These are phyloP conservation scores for Forsythia suspensa DNA, from an alignment of 257 asterid species.

Conservation along the genomic window DNA sequence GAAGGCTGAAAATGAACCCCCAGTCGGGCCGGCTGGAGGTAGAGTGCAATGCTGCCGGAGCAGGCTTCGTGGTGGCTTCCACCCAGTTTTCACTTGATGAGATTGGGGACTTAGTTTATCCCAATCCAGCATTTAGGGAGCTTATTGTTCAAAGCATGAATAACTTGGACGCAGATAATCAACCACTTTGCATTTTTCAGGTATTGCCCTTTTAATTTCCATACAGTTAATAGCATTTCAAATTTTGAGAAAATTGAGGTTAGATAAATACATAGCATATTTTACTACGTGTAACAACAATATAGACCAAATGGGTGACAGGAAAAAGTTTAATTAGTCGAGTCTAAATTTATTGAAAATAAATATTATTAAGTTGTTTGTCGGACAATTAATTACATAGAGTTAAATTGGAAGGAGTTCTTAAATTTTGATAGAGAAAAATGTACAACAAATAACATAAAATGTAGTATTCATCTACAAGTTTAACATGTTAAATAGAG, in stretches of 20 bases:
- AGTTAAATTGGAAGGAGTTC: background rate
- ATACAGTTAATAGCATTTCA: background rate
- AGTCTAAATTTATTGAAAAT: too few relatives aligned
- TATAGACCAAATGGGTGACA: too few relatives aligned
- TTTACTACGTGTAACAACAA: too few relatives aligned
- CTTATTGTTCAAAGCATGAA: slow-evolving; percentile 50
- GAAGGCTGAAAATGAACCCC: slow-evolving; percentile 47
- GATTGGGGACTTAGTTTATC: slow-evolving; percentile 72
- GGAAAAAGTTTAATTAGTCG: too few relatives aligned
- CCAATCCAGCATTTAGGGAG: slow-evolving; percentile 77
- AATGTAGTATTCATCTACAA: too few relatives aligned
- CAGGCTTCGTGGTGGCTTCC: slow-evolving; percentile 59
- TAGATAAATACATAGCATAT: background rate
- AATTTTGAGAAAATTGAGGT: too few relatives aligned
- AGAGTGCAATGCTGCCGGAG: slow-evolving; percentile 53
- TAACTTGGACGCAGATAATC: slow-evolving; percentile 41
- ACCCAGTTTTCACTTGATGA: slow-evolving; percentile 51
- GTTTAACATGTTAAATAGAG: too few relatives aligned
- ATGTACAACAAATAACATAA: too few relatives aligned
- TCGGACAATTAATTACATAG: too few relatives aligned
- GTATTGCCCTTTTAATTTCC: slow-evolving; percentile 29
- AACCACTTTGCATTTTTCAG: slow-evolving; percentile 81
- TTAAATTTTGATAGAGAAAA: too few relatives aligned
- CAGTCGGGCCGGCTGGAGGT: slow-evolving; percentile 62
- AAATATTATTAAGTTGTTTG: too few relatives aligned